Evolutionary conservation across 2,329 filamentous ascomycete genomes (phyloP), one percentile per base, ranked within the genome.

Genomic region (Calonectria multiphialidica): DNA sequence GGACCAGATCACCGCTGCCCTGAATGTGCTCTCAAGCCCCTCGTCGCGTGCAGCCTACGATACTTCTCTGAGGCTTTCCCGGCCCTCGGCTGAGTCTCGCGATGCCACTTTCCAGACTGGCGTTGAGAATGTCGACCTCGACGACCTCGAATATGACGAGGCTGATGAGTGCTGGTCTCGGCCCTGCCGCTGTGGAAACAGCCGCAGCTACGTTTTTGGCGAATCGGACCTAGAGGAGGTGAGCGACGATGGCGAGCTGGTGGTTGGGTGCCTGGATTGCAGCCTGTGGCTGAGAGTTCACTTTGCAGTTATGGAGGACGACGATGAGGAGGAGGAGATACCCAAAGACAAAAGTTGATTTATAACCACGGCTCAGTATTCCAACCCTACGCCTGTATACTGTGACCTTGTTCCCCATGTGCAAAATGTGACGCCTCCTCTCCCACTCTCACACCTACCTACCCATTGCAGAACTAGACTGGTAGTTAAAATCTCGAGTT

Each of bases 231-330:
- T 93, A 61, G 89, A 91, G 74, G 90, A 89, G 78, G 89, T 87
- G 45, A 87, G 86, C 55, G 88, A 90, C 63, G 85, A 89, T 73
- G 89, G 91, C 10, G 90, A 92, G 79, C 81, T 93, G 57, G 86
- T 92, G 80, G 91, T 93, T 47, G 91, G 90, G 13, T 93, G 92
- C 78, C 85, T 86, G 68, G 91, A 93, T 77, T 93, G 92, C 75
- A 93, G 91, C 79, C 83, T 93, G 55, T 93, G 91, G 91, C 81
- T 93, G 64, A 88, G 88, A 68, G 90, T 93, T 44, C 87, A 91
- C 63, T 93, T 93, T 84, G 90, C 89, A 10, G 86, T 91, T 16
- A 82, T 90, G 33, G 87, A 83, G 30, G 82, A 81, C 12, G 81
- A 78, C 8, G 71, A 75, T 12, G 75, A 75, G 37, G 69, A 76